Evolutionary conservation across 2,329 filamentous ascomycete genomes (phyloP).

Genomic region (Lecanicillium sp.): DNA sequence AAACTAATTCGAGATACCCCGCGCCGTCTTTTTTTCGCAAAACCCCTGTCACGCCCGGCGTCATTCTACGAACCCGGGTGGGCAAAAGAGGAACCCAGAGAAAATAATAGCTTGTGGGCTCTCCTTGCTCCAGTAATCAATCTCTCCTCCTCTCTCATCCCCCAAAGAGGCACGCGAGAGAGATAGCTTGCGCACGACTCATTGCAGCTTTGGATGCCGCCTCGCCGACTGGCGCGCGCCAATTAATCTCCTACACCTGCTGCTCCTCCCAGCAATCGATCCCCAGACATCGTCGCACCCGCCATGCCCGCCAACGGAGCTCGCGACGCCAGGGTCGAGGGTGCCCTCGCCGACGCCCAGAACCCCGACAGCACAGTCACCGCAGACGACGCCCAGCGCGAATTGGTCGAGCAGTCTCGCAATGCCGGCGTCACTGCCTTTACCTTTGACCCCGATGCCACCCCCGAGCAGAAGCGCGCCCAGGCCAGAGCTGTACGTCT

Average conservation of each 20-base stretch:
- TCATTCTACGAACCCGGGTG: constrained; percentile 4
- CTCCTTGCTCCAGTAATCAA: background rate
- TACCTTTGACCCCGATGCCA: constrained; percentile 81
- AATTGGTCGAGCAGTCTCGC: constrained; percentile 69
- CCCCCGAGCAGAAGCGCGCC: constrained; percentile 74
- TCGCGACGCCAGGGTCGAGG: constrained; percentile 11
- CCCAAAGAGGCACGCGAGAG: constrained; percentile 3
- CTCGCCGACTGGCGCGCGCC: constrained; percentile 12
- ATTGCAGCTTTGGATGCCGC: constrained; percentile 7
- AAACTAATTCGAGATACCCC: constrained; percentile 8
- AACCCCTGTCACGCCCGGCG: constrained; percentile 8
- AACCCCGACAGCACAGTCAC: constrained; percentile 63
- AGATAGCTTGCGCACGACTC: background rate
- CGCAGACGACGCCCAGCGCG: constrained; percentile 64
- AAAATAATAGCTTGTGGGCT: constrained; percentile 4
- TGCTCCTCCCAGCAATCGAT: background rate
- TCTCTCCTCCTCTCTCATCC: background rate
- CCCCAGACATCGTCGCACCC: background rate
- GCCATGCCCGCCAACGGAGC: constrained; percentile 9
- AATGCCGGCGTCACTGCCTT: constrained; percentile 76
- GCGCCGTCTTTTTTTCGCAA: constrained; percentile 4
- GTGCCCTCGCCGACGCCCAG: constrained; percentile 38
- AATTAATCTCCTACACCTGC: constrained; percentile 1
- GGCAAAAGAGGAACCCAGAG: background rate
- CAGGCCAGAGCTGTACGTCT: constrained; percentile 67